A percentile compares a stretch with the other conserved stretches of the same genome.
Conservation (phyloP, 2,329 filamentous ascomycete genomes). For the Fusarium siculi region DNA sequence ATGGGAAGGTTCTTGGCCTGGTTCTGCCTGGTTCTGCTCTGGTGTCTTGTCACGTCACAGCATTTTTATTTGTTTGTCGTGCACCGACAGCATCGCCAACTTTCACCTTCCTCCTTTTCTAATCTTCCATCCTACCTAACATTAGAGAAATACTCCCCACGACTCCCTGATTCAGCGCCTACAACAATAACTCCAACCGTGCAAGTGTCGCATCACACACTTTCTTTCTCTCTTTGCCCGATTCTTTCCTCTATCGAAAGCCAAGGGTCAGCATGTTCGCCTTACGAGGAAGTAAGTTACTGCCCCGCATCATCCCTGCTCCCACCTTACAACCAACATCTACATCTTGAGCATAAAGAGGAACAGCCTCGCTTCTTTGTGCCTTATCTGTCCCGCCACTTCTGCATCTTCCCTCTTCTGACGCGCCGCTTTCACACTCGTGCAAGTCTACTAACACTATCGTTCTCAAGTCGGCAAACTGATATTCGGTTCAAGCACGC, state of each 20-base stretch:
- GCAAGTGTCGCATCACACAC: slow-evolving; percentile 3
- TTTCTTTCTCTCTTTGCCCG: neutral
- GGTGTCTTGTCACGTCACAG: slow-evolving; percentile 36
- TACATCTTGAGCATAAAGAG: slow-evolving; percentile 11
- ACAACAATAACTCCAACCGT: neutral
- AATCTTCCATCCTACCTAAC: neutral
- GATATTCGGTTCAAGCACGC: slow-evolving; percentile 86
- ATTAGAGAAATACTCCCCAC: slow-evolving; percentile 1
- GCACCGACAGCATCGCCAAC: slow-evolving; percentile 33
- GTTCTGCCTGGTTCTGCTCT: slow-evolving; percentile 29
- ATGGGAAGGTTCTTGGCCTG: slow-evolving; percentile 3
- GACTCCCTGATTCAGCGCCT: slow-evolving; percentile 10
- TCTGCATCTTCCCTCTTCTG: neutral
- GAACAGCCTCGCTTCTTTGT: slow-evolving; percentile 8
- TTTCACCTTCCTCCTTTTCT: slow-evolving; percentile 8
- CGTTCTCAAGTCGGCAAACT: slow-evolving; percentile 80
- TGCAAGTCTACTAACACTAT: slow-evolving; percentile 21
- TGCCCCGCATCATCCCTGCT: slow-evolving; percentile 37
- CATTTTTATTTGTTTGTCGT: slow-evolving; percentile 21
- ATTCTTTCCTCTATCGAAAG: slow-evolving; percentile 10
- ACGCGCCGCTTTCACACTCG: neutral
- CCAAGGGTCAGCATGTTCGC: slow-evolving; percentile 50
- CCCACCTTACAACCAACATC: slow-evolving; percentile 23
- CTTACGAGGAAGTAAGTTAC: slow-evolving; percentile 52
- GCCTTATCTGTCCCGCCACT: neutral